Base-by-base conservation (phyloP, 768 basidiomycete species). In the Leccinellum albellum region DNA sequence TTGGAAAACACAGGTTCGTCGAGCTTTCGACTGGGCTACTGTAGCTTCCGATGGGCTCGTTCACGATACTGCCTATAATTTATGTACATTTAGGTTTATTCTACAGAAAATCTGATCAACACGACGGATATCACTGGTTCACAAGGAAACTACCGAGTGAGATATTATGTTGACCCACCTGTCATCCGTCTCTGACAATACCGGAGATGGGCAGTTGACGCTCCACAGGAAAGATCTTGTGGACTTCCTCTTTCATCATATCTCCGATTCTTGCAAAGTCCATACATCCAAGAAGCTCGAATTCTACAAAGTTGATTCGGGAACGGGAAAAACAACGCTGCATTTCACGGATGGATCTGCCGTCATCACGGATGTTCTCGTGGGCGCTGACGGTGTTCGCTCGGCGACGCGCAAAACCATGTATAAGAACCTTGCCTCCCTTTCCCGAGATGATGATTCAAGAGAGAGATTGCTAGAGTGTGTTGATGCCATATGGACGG, bases 361-460 rank as follows among this genome's bases (percentile, higher is more conserved):
- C 1, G 68, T 71, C 4, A 60, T 59, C 0, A 76, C 76, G 31
- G 78, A 81, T 52, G 54, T 80, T 7, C 65, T 81, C 32, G 59
- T 79, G 8, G 78, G 75, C 1, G 69, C 75, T 8, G 79, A 80
- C 54, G 79, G 79, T 2, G 66, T 80, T 54, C 74, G 66, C 24
- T 80, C 78, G 0, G 66, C 62, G 24, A 64, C 69, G 4, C 69
- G 75, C 35, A 61, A 49, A 20, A 60, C 59, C 9, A 66, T 76
- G 62, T 66, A 70, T 24, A 29, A 55, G 45, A 50, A 53, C 2
- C 50, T 66, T 3, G 66, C 61, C 21, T 59, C 60, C 8, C 49
- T 35, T 12, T 12, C 31, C 7, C 20, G 3, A 42, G 57, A 61
- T 10, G 54, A 58, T 13, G 53, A 44, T 8, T 58, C 50, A 20